Base-by-base conservation (phyloP, 2,329 filamentous ascomycete genomes). In the Ophiocordyceps robertsii region DNA sequence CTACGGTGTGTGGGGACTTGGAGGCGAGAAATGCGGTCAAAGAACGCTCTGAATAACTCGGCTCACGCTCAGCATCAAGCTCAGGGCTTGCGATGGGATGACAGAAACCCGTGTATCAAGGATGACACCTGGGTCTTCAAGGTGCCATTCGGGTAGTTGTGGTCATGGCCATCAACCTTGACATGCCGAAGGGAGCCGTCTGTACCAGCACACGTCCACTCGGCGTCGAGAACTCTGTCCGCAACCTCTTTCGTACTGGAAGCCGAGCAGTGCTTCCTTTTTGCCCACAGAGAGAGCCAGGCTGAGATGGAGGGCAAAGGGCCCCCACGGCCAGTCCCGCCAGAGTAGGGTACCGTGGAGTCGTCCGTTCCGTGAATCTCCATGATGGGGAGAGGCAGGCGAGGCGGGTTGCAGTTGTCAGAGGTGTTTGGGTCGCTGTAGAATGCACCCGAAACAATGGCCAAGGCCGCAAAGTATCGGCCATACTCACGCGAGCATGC, bases 301-400 rank as follows among this genome's bases (percentile, higher is more conserved):
- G 61, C 53, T 16, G 60, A 55, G 31, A 74, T 67, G 0, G 63
- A 48, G 1, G 69, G 70, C 39, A 72, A 46, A 40, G 60, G 64
- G 0, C 64, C 66, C 1, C 62, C 62, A 2, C 61, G 58, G 3
- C 66, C 58, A 4, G 44, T 27, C 2, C 61, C 64, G 2, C 70
- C 70, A 3, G 51, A 44, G 45, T 72, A 73, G 1, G 54, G 47
- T 30, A 74, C 70, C 0, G 61, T 68, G 4, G 47, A 56, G 50
- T 75, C 72, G 3, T 49, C 58, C 2, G 60, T 63, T n/a, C 70
- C 70, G 49, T 75, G 71, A 42, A 73, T 66, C 36, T 70, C 66
- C 9, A 74, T 52, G 10, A 75, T 57, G 1, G 70, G 68, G 4
- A 72, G 3, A 47, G 52, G 54, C 66, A 71, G 14, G 53, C 55